A percentile compares a stretch with the other conserved stretches of the same genome.
These are phyloP conservation scores for Penicillium sp. DNA, from an alignment of 2,329 filamentous ascomycete species.

Conservation along the genomic window DNA sequence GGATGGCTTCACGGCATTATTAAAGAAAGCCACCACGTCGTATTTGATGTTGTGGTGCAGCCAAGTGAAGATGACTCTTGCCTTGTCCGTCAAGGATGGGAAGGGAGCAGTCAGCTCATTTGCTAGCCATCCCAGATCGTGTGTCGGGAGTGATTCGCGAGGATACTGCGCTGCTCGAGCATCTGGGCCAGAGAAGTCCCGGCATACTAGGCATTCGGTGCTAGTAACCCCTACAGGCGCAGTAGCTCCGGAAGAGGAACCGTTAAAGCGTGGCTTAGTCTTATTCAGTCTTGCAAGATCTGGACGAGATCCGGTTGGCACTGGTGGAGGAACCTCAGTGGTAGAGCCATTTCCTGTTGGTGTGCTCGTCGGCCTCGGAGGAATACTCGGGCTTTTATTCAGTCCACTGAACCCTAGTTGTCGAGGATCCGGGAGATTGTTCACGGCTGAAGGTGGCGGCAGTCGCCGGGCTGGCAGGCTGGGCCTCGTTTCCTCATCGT, in stretches of 20 bases:
- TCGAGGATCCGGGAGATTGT: slow-evolving; percentile 40
- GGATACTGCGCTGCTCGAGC: slow-evolving; percentile 76
- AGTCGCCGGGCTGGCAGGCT: slow-evolving; percentile 36
- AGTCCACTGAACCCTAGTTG: slow-evolving; percentile 54
- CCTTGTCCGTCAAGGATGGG: slow-evolving; percentile 82
- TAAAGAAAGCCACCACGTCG: slow-evolving; percentile 79
- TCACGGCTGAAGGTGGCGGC: slow-evolving; percentile 40
- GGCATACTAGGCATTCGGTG: slow-evolving; percentile 72
- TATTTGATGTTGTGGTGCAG: slow-evolving; percentile 92
- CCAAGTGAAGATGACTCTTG: slow-evolving; percentile 91
- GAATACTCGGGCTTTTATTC: slow-evolving; percentile 40
- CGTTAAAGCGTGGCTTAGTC: slow-evolving; percentile 51
- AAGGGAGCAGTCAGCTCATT: slow-evolving; percentile 78
- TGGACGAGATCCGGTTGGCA: slow-evolving; percentile 60
- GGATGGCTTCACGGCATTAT: slow-evolving; percentile 65
- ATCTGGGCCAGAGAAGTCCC: slow-evolving; percentile 86
- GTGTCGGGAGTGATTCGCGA: slow-evolving; percentile 69
- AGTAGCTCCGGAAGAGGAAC: slow-evolving; percentile 24
- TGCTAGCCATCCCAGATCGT: slow-evolving; percentile 72
- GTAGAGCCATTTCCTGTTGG: slow-evolving; percentile 20
- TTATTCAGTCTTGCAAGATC: slow-evolving; percentile 61
- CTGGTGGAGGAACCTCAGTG: slow-evolving; percentile 48
- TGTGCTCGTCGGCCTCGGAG: slow-evolving; percentile 22
- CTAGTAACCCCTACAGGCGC: slow-evolving; percentile 23
- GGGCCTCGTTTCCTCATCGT: slow-evolving; percentile 6